Percentiles rank a stretch among this genome's conserved stretches.
phyloP scores from a whole-genome alignment of 1,284 basidiomycete species.

The Hemileia vastatrix region DNA sequence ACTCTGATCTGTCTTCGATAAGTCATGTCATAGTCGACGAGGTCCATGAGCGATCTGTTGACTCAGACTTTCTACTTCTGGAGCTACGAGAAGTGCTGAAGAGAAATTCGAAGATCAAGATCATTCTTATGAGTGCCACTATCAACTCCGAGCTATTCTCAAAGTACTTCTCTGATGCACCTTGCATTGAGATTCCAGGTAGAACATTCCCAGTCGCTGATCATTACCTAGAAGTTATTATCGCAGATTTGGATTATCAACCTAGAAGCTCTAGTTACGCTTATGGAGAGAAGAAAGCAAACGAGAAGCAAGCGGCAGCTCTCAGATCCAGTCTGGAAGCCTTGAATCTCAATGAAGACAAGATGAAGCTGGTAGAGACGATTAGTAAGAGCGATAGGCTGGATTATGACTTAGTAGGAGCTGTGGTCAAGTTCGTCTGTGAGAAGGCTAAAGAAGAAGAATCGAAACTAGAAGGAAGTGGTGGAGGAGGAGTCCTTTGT shows the following conservation, averaged over 20 bases:
- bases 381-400: constrained; percentile 58
- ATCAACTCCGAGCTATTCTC: constrained; percentile 77
- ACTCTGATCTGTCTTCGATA: constrained; percentile 60
- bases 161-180: constrained; percentile 69
- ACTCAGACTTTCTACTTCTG: constrained; percentile 81
- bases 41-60: constrained; percentile 82
- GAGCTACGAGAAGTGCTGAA: constrained; percentile 66
- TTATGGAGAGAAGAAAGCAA: constrained; percentile 33
- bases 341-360: constrained; percentile 53
- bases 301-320: constrained; percentile 45
- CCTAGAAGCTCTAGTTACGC: background rate
- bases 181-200: constrained; percentile 73
- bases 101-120: constrained; percentile 62
- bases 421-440: constrained; percentile 60
- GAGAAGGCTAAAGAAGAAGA: constrained; percentile 49
- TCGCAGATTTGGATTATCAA: too few species aligned
- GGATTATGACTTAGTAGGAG: constrained; percentile 67
- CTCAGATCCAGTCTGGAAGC: constrained; percentile 52
- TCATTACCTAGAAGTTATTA: constrained; percentile 71
- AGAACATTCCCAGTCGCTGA: constrained; percentile 30
- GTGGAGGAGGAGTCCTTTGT: constrained; percentile 60
- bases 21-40: constrained; percentile 87
- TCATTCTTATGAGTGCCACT: constrained; percentile 75
- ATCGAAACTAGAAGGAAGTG: constrained; percentile 49
- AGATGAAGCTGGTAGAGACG: constrained; percentile 54